Percentiles rank a stretch among this genome's conserved stretches.
phyloP scores from a whole-genome alignment of 2,329 filamentous ascomycete genomes.

The Coniella vitis region DNA sequence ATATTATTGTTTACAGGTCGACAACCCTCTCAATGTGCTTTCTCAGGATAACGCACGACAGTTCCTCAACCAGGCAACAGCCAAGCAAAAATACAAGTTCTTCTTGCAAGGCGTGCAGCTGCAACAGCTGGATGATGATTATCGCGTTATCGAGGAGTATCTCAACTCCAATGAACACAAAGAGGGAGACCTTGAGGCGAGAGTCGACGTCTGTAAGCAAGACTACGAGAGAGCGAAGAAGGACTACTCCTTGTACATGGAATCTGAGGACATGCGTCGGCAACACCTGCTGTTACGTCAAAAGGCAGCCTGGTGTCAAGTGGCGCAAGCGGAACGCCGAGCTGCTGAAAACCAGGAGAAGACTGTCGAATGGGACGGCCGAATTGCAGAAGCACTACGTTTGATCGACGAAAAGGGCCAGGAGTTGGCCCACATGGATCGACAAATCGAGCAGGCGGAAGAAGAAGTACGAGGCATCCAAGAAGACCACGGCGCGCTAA shows the following conservation, averaged over 20 bases:
- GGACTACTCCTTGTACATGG: slow-evolving; percentile 58
- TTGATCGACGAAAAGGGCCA: slow-evolving; percentile 39
- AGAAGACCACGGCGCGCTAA: slow-evolving; percentile 37
- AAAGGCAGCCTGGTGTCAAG: slow-evolving; percentile 82
- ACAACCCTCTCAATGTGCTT: slow-evolving; percentile 92
- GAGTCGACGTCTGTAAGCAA: slow-evolving; percentile 54
- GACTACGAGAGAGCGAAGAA: slow-evolving; percentile 55
- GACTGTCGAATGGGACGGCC: slow-evolving; percentile 31
- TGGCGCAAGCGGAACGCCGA: slow-evolving; percentile 63
- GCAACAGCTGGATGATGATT: slow-evolving; percentile 86
- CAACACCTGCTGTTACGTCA: slow-evolving; percentile 52
- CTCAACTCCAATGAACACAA: slow-evolving; percentile 66
- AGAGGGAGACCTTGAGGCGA: slow-evolving; percentile 52
- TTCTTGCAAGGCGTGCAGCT: slow-evolving; percentile 93
- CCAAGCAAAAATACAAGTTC: slow-evolving; percentile 88
- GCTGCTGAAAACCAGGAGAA: slow-evolving; percentile 32
- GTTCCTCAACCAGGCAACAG: slow-evolving; percentile 79
- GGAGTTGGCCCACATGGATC: slow-evolving; percentile 31
- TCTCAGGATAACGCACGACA: slow-evolving; percentile 93
- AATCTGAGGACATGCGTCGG: slow-evolving; percentile 57
- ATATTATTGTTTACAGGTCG: slow-evolving; percentile 87
- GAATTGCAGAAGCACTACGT: slow-evolving; percentile 36
- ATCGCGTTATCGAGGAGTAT: slow-evolving; percentile 72
- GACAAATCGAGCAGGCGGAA: slow-evolving; percentile 37
- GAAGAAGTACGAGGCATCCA: slow-evolving; percentile 40